Conservation (phyloP, 306 rosid species). For the Acacia crassicarpa region DNA sequence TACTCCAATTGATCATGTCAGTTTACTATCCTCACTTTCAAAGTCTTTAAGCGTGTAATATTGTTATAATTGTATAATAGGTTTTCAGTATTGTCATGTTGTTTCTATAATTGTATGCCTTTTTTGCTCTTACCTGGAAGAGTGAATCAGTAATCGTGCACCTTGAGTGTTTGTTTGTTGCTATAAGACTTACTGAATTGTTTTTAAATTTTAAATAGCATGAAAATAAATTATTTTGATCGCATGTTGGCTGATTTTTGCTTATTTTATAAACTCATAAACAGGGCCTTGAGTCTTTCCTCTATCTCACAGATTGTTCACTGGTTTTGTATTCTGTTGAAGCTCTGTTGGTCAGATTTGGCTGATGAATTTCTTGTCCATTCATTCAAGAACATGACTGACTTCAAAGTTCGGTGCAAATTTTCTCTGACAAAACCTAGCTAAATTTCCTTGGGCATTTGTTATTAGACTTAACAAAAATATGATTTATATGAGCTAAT, state of each 20-base stretch:
- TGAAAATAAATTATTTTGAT: neutral
- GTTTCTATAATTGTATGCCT: neutral
- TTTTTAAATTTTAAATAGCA: neutral
- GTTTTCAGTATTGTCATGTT: neutral
- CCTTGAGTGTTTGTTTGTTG: neutral
- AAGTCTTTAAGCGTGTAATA: neutral
- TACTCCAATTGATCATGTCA: slow-evolving; percentile 15
- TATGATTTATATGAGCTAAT: neutral
- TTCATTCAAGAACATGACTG: neutral
- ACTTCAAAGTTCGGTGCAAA: neutral
- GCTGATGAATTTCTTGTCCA: neutral
- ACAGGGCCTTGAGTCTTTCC: neutral
- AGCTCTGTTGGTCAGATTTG: neutral
- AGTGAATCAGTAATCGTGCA: neutral
- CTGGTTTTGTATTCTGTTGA: neutral
- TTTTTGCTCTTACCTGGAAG: neutral
- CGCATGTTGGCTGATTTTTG: neutral
- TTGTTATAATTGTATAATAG: neutral
- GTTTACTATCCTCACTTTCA: slow-evolving; percentile 4
- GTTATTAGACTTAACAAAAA: neutral
- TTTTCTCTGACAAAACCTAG: neutral
- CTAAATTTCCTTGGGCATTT: neutral
- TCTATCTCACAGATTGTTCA: neutral
- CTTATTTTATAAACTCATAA: neutral
- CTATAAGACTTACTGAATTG: neutral